Evolutionary conservation across 2,329 filamentous ascomycete species (phyloP).

Genomic region (Neonectria sp.): DNA sequence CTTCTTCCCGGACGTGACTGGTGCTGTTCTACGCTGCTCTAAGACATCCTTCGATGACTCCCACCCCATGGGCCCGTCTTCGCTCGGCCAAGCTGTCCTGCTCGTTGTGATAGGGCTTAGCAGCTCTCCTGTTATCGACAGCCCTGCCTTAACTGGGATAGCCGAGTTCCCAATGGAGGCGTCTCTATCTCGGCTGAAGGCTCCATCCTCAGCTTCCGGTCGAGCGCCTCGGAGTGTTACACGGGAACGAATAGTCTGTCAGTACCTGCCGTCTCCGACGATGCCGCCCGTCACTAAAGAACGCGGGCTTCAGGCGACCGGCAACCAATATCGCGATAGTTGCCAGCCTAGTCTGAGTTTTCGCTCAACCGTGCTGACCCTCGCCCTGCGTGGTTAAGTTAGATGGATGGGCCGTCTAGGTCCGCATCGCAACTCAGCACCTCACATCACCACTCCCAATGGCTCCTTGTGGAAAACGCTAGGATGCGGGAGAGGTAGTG

Average conservation of each 20-base stretch:
- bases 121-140: slow-evolving; percentile 20
- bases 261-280: slow-evolving; percentile 9
- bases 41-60: slow-evolving; percentile 8
- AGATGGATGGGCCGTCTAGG: slow-evolving; percentile 16
- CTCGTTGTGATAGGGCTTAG: slow-evolving; percentile 40
- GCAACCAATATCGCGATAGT: slow-evolving; percentile 12
- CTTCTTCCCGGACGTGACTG: slow-evolving; percentile 21
- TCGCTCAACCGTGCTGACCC: slow-evolving; percentile 11
- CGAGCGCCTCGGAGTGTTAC: slow-evolving; percentile 22
- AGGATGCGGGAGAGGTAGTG: slow-evolving; percentile 23
- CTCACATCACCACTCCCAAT: slow-evolving; percentile 26
- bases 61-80: slow-evolving; percentile 5
- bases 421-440: slow-evolving; percentile 12
- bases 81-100: slow-evolving; percentile 14
- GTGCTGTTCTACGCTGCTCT: slow-evolving; percentile 12
- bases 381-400: slow-evolving; percentile 28
- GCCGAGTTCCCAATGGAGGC: slow-evolving; percentile 23
- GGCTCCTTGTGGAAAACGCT: slow-evolving; percentile 33
- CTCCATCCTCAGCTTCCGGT: slow-evolving; percentile 31
- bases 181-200: slow-evolving; percentile 28
- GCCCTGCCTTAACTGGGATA: slow-evolving; percentile 26
- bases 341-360: slow-evolving; percentile 10
- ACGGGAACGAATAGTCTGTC: slow-evolving; percentile 24
- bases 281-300: slow-evolving; percentile 23
- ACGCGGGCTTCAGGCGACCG: slow-evolving; percentile 32